A percentile compares a stretch with the other conserved stretches of the same genome.
These are phyloP conservation scores for Scytalidium sp. DNA, from an alignment of 2,329 filamentous ascomycete species.

Conservation along the genomic window DNA sequence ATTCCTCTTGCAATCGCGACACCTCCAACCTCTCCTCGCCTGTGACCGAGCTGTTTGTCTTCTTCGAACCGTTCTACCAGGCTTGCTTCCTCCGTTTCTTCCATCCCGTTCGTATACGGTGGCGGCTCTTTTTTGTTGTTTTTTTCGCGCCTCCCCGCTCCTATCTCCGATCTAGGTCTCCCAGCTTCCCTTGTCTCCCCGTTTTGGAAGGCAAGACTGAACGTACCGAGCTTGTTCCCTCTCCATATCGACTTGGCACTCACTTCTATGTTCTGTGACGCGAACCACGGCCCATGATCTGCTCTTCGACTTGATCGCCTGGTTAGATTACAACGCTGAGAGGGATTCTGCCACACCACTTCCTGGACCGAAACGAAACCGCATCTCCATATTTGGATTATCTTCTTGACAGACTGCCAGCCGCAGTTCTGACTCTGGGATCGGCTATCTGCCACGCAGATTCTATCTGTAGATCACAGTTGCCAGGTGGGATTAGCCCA, in stretches of 20 bases:
- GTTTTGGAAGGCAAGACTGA: neutral
- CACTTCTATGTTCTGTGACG: neutral
- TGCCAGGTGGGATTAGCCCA: neutral
- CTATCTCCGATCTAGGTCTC: neutral
- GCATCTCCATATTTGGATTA: neutral
- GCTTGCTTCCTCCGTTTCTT: neutral
- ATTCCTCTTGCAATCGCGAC: neutral
- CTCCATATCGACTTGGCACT: neutral
- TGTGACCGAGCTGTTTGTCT: neutral
- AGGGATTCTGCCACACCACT: neutral
- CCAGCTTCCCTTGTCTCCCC: neutral
- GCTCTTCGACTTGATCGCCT: neutral
- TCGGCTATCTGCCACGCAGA: neutral
- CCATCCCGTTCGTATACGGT: no score
- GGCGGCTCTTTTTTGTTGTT: no score
- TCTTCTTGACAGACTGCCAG: neutral
- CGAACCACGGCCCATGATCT: neutral
- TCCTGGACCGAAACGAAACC: neutral
- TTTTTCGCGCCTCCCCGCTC: neutral
- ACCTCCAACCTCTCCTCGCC: neutral
- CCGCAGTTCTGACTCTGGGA: neutral
- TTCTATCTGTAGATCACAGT: neutral
- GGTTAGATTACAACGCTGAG: neutral
- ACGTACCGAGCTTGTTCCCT: neutral
- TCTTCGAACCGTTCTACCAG: neutral